A percentile compares a stretch with the other conserved stretches of the same genome.
Conservation (phyloP, 805 yeast genomes). For the Candida nanaspora region DNA sequence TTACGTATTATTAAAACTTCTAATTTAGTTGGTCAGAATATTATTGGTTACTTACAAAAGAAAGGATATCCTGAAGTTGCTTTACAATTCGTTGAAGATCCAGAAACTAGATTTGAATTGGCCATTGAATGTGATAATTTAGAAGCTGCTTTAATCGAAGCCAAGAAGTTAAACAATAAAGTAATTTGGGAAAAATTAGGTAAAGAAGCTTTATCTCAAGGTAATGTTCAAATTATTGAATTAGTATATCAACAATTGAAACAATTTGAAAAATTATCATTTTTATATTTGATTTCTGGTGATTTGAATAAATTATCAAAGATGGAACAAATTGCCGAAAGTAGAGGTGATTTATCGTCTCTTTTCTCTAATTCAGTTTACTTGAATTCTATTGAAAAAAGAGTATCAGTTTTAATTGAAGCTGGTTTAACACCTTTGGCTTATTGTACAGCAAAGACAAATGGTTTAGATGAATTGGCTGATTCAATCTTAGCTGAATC, state of each 20-base stretch:
- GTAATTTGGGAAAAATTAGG: constrained; percentile 78
- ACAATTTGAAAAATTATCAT: constrained; percentile 81
- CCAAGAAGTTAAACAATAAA: constrained; percentile 61
- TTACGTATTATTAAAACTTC: constrained; percentile 81
- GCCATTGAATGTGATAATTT: constrained; percentile 93
- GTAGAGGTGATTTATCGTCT: constrained; percentile 73
- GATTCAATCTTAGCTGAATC: constrained; percentile 62
- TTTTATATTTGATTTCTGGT: constrained; percentile 81
- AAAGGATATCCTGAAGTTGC: constrained; percentile 98
- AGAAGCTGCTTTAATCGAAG: constrained; percentile 82
- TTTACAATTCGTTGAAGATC: constrained; percentile 91
- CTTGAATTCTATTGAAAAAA: constrained; percentile 64
- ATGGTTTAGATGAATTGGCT: constrained; percentile 74
- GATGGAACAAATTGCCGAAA: constrained; percentile 87
- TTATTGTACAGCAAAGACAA: constrained; percentile 83
- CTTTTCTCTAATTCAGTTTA: constrained; percentile 79
- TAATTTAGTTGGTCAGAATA: constrained; percentile 93
- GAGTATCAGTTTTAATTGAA: constrained; percentile 66
- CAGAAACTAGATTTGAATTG: constrained; percentile 91
- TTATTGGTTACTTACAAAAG: constrained; percentile 89
- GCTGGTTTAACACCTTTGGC: constrained; percentile 86
- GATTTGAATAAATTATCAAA: constrained; percentile 65
- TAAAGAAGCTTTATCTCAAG: constrained; percentile 82
- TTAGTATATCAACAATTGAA: constrained; percentile 82
- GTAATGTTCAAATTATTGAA: constrained; percentile 81